Base-by-base conservation (phyloP, 768 basidiomycete genomes). In the Boletus sensibilis region DNA sequence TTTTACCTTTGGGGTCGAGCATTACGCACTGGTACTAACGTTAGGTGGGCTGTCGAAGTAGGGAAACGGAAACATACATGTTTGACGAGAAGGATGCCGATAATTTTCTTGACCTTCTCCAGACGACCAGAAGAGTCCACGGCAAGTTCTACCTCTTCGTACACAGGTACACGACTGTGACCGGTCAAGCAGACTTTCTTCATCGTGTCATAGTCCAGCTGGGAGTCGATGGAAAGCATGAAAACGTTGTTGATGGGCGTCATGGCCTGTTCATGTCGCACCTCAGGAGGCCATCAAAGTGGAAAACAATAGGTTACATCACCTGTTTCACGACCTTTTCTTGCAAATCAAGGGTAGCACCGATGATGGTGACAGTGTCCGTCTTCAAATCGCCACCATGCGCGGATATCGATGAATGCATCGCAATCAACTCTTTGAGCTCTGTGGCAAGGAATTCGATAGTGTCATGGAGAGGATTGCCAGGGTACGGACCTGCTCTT, bases 341-440 rank as follows among this genome's bases (percentile, higher is more conserved):
- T 67, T 95, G 93, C 14, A 96, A 72, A 67, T 94, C 93, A 23
- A 96, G 82, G 0, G 92, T 92, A 1, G 90, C 90, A 18, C 92
- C 92, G 38, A 94, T 93, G 69, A 95, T 94, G 1, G 86, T 86
- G 49, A 94, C 90, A 0, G 93, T 95, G 66, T 95, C 93, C 1
- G 75, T 82, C 65, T 91, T 88, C 42, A 95, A 76, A 68, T 96
- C 94, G 12, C 94, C 94, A 13, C 92, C 92, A 55, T 86, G 87
- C 0, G 86, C 77, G 6, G 82, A 86, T 33, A 79, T 79, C 0
- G 81, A 83, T 2, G 85, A 86, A 60, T 96, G 94, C 83, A 95
- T 84, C 2, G 92, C 91, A 55, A 96, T 94, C 27, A 96, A 75
- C 67, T 95, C 93, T 65, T 94, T 93, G 29, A 96, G 79, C 67